Base-by-base conservation (phyloP, 345 rosid genomes). In the Bruguiera parviflora region DNA sequence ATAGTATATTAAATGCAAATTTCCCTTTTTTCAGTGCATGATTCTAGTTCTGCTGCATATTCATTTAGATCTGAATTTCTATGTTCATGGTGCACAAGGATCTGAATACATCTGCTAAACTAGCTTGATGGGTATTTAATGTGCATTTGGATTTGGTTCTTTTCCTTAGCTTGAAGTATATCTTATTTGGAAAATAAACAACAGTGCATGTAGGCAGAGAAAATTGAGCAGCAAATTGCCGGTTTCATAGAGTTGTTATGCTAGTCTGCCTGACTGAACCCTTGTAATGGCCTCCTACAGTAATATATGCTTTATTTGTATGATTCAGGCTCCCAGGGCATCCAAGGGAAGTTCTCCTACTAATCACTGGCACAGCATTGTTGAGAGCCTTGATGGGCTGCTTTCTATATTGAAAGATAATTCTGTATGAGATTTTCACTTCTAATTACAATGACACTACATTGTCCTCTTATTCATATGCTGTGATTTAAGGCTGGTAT, bases 251-350 rank as follows among this genome's bases (percentile, higher is more conserved):
- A 22, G 11, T 62, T 19, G 29, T 11, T n/a, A 32, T 68, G 21
- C 31, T 56, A 56, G 29, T 21, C 59, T 15, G 6, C 28, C 0
- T 24, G 59, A 56, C 16, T 56, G 49, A 43, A 43, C 49, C 16
- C 49, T 43, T 3, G 5, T 11, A 43, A 15, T 13, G 18, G 49
- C 19, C 19, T 56, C 61, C 60, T 46, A 22, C 18, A 61, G 31
- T 22, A 49, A 69, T 5, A 9, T 46, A 4, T 69, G 33, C 29
- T 31, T 43, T 31, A 33, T 25, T 56, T 56, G 21, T 53, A 22
- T 39, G 46, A 10, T 66, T 58, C 72, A 77, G 80, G 76, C 65
- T 47, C 69, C 73, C 11, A 58, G 69, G 64, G 69, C 69, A 58
- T 69, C 71, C 21, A 59, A 63, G 32, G 72, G 61, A 55, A 71